Evolutionary conservation across 345 rosid genomes (phyloP).

Genomic region (Lepidium aucheri): DNA sequence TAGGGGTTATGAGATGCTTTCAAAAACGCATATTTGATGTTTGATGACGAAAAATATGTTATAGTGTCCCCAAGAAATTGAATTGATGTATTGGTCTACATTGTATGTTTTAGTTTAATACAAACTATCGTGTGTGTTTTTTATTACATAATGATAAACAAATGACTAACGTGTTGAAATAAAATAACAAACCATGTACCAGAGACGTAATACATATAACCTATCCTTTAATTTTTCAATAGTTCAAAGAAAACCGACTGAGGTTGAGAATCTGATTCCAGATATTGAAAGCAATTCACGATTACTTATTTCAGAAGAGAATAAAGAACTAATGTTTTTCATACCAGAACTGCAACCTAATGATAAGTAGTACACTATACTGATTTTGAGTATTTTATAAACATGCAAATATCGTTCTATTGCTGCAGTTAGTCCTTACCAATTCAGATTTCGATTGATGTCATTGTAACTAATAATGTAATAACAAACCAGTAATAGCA

Average conservation of each 20-base stretch:
- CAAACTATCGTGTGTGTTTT: neutral
- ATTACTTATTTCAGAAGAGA: neutral
- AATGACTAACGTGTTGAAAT: neutral
- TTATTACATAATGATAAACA: neutral
- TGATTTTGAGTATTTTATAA: neutral
- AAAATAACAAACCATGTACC: neutral
- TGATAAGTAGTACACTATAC: neutral
- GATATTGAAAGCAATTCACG: neutral
- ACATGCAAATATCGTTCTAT: too few species aligned
- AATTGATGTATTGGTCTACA: conserved; percentile 2
- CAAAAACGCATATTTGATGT: conserved; percentile 15
- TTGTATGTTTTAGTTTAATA: neutral
- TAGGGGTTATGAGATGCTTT: conserved; percentile 2
- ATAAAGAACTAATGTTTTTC: neutral
- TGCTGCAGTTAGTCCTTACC: too few species aligned
- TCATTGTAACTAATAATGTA: neutral
- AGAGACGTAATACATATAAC: neutral
- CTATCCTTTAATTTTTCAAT: neutral
- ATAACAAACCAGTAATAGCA: too few species aligned
- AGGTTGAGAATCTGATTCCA: conserved; percentile 14
- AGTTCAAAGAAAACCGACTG: neutral
- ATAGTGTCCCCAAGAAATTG: conserved; percentile 2
- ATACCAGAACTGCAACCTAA: neutral
- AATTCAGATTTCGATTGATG: neutral
- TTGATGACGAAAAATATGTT: conserved; percentile 14